Conservation (phyloP, 2,329 filamentous ascomycete genomes). For the Magnaporthiopsis poae region DNA sequence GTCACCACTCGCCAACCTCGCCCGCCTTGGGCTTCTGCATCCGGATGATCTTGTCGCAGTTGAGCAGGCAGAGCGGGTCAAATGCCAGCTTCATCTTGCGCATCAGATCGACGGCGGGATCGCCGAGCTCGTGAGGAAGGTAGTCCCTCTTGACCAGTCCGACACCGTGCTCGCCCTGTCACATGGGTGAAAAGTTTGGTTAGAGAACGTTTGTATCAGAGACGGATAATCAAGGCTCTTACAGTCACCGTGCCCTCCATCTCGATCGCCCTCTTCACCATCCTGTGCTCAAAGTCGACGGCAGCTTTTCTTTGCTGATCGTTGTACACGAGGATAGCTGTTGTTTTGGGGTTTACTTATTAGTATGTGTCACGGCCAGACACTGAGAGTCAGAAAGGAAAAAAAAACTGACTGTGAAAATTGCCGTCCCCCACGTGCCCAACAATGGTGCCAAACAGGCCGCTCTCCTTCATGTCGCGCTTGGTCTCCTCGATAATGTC, state of each 20-base stretch:
- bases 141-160: slow-evolving; percentile 80
- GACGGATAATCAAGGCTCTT: slow-evolving; percentile 15
- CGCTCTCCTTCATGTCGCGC: slow-evolving; percentile 58
- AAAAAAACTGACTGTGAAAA: slow-evolving; percentile 37
- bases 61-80: slow-evolving; percentile 62
- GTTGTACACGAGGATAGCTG: slow-evolving; percentile 47
- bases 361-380: background rate
- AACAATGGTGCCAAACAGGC: slow-evolving; percentile 63
- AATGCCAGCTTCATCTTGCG: slow-evolving; percentile 75
- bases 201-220: background rate
- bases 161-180: slow-evolving; percentile 68
- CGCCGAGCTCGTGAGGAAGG: slow-evolving; percentile 65
- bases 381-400: background rate
- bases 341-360: background rate
- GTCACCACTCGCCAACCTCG: slow-evolving; percentile 35
- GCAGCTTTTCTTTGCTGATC: slow-evolving; percentile 57
- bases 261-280: slow-evolving; percentile 78
- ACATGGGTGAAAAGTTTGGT: background rate
- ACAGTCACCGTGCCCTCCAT: slow-evolving; percentile 75
- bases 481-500: slow-evolving; percentile 72
- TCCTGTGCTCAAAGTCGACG: slow-evolving; percentile 64
- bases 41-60: slow-evolving; percentile 60
- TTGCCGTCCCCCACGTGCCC: slow-evolving; percentile 64
- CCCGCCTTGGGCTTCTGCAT: slow-evolving; percentile 45
- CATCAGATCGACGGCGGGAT: slow-evolving; percentile 70